These are phyloP conservation scores for Wickerhamomyces sp. DNA, from an alignment of 1,139 yeast species.

Conservation along the genomic window DNA sequence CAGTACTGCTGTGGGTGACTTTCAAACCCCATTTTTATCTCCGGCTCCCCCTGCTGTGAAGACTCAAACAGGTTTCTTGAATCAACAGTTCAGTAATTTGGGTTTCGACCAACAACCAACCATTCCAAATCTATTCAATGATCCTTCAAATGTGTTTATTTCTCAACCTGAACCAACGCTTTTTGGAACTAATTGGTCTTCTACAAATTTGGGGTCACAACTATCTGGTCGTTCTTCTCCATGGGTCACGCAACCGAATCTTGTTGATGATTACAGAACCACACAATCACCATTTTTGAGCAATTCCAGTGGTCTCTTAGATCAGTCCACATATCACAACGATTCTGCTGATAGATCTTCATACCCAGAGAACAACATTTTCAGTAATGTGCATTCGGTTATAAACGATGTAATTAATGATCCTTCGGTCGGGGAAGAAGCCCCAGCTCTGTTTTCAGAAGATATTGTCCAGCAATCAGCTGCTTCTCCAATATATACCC, in stretches of 20 bases:
- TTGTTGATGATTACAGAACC: conserved; percentile 1
- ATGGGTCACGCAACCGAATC: conserved; percentile 14
- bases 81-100: neutral
- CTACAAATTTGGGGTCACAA: conserved; percentile 1
- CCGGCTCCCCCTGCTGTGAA: conserved; percentile 38
- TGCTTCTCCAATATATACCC: neutral
- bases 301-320: neutral
- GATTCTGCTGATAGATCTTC: neutral
- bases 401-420: conserved; percentile 29
- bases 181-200: conserved; percentile 12
- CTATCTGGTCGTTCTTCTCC: conserved; percentile 20
- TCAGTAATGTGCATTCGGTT: conserved; percentile 35
- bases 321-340: neutral
- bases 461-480: neutral
- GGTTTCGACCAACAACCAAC: conserved; percentile 8
- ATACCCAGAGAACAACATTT: conserved; percentile 25
- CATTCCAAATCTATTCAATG: conserved; percentile 4
- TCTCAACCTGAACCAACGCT: conserved; percentile 14
- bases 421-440: conserved; percentile 1
- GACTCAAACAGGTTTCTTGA: conserved; percentile 2
- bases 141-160: conserved; percentile 1
- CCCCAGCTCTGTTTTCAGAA: neutral
- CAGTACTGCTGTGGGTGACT: conserved; percentile 43
- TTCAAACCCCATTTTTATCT: conserved; percentile 53
- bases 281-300: conserved; percentile 16